phyloP scores from a whole-genome alignment of 2,329 filamentous ascomycete species.

The Berkeleyomyces rouxiae region DNA sequence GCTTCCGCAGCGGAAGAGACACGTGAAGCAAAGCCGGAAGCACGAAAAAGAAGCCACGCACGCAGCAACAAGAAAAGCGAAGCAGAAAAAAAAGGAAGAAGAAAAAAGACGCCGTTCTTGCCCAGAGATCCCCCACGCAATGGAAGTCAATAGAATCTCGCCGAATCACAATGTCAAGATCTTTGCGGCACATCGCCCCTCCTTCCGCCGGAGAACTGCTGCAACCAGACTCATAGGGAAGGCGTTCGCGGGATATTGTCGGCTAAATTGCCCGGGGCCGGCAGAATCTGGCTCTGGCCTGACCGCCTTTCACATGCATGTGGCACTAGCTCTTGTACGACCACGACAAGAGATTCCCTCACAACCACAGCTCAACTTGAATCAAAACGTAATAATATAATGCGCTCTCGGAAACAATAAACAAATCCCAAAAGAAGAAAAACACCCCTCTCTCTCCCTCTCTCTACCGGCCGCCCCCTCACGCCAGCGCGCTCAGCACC shows the following conservation, averaged over 20 bases:
- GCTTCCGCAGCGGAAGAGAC: no score
- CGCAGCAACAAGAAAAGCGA: neutral
- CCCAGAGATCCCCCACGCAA: no score
- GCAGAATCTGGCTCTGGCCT: no score
- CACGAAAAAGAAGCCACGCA: neutral
- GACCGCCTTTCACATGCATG: neutral
- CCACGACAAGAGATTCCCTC: no score
- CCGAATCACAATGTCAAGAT: no score
- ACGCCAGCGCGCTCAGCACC: constrained; percentile 72
- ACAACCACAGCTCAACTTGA: neutral
- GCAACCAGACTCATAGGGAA: neutral
- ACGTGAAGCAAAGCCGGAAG: neutral
- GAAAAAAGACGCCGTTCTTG: no score
- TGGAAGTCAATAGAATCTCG: no score
- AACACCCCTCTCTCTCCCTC: neutral
- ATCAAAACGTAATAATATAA: neutral
- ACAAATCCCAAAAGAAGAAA: neutral
- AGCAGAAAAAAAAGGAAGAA: neutral
- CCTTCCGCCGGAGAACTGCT: no score
- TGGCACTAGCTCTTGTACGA: neutral
- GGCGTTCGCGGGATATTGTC: neutral
- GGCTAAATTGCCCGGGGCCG: neutral
- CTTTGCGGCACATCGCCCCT: no score
- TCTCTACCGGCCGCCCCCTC: constrained; percentile 20
- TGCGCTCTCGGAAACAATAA: neutral